Evolutionary conservation across 1,139 yeast genomes (phyloP), one percentile per base, ranked within the genome.

Genomic region (Kazachstania sp.): DNA sequence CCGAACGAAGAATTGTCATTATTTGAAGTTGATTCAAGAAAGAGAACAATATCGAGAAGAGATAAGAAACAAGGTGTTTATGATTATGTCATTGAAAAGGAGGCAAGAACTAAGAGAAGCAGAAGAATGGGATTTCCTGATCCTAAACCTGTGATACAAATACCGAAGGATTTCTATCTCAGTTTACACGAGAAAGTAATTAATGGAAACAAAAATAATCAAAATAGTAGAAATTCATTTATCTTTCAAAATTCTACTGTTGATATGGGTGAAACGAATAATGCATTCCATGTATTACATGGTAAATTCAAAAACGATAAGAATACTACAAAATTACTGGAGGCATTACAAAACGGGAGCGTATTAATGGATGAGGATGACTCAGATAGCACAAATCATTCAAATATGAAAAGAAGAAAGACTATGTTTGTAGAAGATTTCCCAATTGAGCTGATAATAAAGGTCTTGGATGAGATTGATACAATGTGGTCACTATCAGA

Each of bases 381-480:
- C 12, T 9, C 42, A 18, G 41, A 37, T 5, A 9, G 8, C 7
- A 13, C 13, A 12, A 19, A 13, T n/a, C 41, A 18, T 11, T 37
- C 39, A 3, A n/a, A 28, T 7, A 13, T 19, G 16, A 39, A 31
- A 39, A 54, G 63, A 48, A 52, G 64, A 34, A 60, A 54, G 44
- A 62, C 66, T 3, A 52, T 62, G 51, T 63, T 63, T 49, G 65
- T 61, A 4, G 65, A 63, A 43, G 65, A 61, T 48, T 63, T 63
- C 45, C 56, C 64, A 23, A 49, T 54, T 2, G 57, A 59, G 23
- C 46, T 55, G 3, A 54, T 64, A 3, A 49, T 64, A 6, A 47
- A 53, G 15, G 57, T 64, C 2, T 48, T 62, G n/a, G 49, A 54
- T 36, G 66, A 61, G 41, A 52, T 64, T 16, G 54, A 59, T 12